These are phyloP conservation scores for Ustilago shanxiensis DNA, from an alignment of 1,284 basidiomycete genomes.

Conservation along the genomic window DNA sequence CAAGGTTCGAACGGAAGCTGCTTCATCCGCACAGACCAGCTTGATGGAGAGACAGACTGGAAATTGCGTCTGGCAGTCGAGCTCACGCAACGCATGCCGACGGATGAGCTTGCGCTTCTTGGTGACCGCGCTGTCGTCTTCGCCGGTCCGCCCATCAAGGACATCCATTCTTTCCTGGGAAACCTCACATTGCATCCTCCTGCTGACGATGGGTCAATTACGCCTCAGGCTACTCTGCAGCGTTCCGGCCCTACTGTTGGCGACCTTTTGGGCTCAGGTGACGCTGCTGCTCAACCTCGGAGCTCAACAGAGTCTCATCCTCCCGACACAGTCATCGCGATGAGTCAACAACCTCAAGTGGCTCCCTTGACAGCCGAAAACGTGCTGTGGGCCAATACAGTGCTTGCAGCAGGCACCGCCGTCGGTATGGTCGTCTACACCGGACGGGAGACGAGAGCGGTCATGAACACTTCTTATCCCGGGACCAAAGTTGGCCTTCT, in stretches of 20 bases:
- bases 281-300: constrained; percentile 28
- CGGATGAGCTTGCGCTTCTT: constrained; percentile 77
- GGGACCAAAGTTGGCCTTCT: constrained; percentile 93
- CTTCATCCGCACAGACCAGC: constrained; percentile 96
- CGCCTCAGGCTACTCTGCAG: constrained; percentile 24
- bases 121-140: constrained; percentile 52
- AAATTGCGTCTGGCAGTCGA: constrained; percentile 91
- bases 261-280: constrained; percentile 31
- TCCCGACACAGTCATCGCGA: constrained; percentile 70
- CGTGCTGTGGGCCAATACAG: constrained; percentile 96
- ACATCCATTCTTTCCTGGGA: constrained; percentile 95
- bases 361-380: constrained; percentile 82
- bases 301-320: constrained; percentile 33
- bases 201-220: constrained; percentile 26
- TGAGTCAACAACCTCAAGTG: constrained; percentile 62
- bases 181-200: constrained; percentile 82
- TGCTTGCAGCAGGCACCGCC: constrained; percentile 92
- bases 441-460: constrained; percentile 91
- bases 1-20: constrained; percentile 88
- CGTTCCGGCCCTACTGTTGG: constrained; percentile 71
- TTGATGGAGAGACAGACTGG: constrained; percentile 99
- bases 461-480: constrained; percentile 99
- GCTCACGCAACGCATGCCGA: constrained; percentile 81
- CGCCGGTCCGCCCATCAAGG: constrained; percentile 95
- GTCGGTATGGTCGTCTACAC: constrained; percentile 95